These are phyloP conservation scores for Echeveria elegans DNA, from an alignment of 164 flowering plant genomes.

Conservation along the genomic window DNA sequence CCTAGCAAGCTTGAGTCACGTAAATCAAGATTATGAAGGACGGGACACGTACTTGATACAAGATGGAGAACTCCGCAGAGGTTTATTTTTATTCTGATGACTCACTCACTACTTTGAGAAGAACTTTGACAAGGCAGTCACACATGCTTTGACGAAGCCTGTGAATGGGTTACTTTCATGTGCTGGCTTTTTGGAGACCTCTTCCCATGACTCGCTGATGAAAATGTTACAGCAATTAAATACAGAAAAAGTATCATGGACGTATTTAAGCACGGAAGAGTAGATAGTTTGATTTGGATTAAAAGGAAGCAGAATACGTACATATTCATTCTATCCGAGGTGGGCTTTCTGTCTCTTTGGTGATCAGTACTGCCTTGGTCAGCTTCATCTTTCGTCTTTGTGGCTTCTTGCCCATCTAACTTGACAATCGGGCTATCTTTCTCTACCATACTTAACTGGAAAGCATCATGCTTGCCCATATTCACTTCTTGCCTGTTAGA, in stretches of 20 bases:
- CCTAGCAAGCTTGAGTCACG: neutral
- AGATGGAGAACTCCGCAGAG: neutral
- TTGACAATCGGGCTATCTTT: conserved; percentile 1
- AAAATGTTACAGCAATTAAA: conserved; percentile 3
- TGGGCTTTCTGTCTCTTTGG: conserved; percentile 27
- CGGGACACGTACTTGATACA: conserved; percentile 5
- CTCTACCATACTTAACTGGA: neutral
- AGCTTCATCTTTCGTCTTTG: conserved; percentile 12
- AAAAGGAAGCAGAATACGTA: conserved; percentile 18
- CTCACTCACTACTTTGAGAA: conserved; percentile 35
- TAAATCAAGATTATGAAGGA: neutral
- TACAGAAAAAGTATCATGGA: neutral
- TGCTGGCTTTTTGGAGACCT: conserved; percentile 25
- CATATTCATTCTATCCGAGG: conserved; percentile 47
- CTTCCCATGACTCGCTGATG: conserved; percentile 32
- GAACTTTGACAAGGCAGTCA: conserved; percentile 45
- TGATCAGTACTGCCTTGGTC: conserved; percentile 13
- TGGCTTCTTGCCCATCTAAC: neutral
- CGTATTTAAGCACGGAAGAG: neutral
- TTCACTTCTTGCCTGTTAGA: neutral
- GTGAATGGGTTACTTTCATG: conserved; percentile 29
- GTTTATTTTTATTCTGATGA: neutral
- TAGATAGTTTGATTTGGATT: neutral
- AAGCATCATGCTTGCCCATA: neutral
- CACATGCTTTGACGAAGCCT: conserved; percentile 34